Base-by-base conservation (phyloP, 1,284 basidiomycete genomes). In the Mycosarcoma maydis region DNA sequence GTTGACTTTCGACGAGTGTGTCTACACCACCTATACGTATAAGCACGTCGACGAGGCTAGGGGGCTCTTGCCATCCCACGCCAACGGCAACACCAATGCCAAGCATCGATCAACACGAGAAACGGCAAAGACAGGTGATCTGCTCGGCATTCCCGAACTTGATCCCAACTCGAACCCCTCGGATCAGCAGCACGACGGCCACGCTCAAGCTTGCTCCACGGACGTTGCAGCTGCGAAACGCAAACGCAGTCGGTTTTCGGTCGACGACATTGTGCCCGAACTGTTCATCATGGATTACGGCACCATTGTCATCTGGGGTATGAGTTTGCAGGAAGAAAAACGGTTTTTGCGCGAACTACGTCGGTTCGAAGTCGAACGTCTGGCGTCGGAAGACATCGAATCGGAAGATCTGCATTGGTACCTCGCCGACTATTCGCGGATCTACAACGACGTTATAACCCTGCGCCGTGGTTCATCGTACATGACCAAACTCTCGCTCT, bases 401-500 rank as follows among this genome's bases (percentile, higher is more conserved):
- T 93, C 92, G 89, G 94, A 97, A 85, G 94, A 98, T 78, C 85
- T 98, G 40, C 96, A 96, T 82, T 97, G 90, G 83, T 98, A 98
- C 79, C 94, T 95, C 76, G 94, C 94, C 16, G 94, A 95, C 81
- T 97, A 97, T 81, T 76, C 71, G 36, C 76, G 92, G 73, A 97
- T 97, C 81, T 98, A 95, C 84, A 97, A 98, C 85, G 94, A 98
- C 83, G 94, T 98, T 41, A 97, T 98, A 68, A 96, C 94, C 1
- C 85, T 98, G 27, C 89, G 94, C 46, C 91, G 91, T 81, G 94
- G 94, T 19, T 96, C 93, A 10, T 90, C 92, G 62, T 96, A 95
- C 82, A 96, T 98, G 94, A 97, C 94, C 10, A 98, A 97, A 83
- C 85, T 98, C 10, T 93, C 93, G 1, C 84, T 98, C 29, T 96